Conservation (phyloP, 345 rosid genomes). For the Lumnitzera littorea region DNA sequence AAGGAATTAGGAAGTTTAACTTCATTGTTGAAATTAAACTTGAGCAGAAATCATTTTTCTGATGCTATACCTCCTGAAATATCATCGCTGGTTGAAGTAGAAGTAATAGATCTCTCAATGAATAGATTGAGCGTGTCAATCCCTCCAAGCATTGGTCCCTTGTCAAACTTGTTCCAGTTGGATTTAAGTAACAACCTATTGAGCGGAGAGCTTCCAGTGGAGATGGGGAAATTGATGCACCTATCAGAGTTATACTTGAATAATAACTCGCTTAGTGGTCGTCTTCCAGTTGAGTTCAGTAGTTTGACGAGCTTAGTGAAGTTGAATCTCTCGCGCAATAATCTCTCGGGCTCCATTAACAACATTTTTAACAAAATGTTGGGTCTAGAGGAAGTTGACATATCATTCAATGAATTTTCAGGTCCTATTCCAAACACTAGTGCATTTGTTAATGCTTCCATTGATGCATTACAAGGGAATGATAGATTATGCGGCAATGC, state of each 20-base stretch:
- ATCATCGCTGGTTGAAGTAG: constrained; percentile 5
- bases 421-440: constrained; percentile 23
- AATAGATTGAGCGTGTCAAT: constrained; percentile 10
- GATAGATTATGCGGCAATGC: constrained; percentile 15
- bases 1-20: background rate
- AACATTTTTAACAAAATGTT: background rate
- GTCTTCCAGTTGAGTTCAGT: constrained; percentile 10
- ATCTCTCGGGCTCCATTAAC: constrained; percentile 18
- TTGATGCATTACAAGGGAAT: constrained; percentile 1
- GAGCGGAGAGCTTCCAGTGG: constrained; percentile 11
- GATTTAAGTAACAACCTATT: constrained; percentile 24
- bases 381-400: constrained; percentile 1
- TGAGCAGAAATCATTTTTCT: background rate
- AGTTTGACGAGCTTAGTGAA: constrained; percentile 5
- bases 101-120: constrained; percentile 11
- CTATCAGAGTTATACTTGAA: too few species aligned
- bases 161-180: constrained; percentile 4
- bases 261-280: constrained; percentile 15
- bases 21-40: background rate
- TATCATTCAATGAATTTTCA: constrained; percentile 17
- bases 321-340: constrained; percentile 21
- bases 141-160: constrained; percentile 10
- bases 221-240: constrained; percentile 1
- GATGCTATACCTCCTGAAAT: constrained; percentile 17
- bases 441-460: constrained; percentile 15